Conservation (phyloP, 129 eudicot genomes). For the Chrysanthemum lavandulifolium region DNA sequence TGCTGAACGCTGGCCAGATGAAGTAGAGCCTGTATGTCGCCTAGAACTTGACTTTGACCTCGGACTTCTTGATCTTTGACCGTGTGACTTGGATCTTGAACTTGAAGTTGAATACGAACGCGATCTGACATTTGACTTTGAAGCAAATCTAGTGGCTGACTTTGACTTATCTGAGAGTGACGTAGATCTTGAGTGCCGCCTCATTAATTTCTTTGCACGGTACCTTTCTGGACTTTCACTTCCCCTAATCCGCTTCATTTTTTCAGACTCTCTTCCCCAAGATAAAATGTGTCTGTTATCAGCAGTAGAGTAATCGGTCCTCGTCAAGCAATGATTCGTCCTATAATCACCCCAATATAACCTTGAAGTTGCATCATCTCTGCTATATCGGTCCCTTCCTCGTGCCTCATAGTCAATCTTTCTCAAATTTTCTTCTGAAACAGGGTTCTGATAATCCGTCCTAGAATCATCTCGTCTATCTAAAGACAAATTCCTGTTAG, state of each 20-base stretch:
- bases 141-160: background rate
- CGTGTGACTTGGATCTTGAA: background rate
- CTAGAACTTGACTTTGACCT: background rate
- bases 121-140: background rate
- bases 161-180: background rate
- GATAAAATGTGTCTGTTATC: background rate
- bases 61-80: background rate
- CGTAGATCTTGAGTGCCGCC: background rate
- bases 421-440: background rate
- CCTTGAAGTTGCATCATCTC: background rate
- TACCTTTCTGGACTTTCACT: background rate
- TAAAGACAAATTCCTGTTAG: background rate
- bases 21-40: background rate
- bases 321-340: background rate
- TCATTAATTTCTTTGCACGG: background rate
- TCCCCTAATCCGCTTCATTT: background rate
- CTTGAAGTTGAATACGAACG: background rate
- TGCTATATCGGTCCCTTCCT: background rate
- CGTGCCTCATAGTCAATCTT: background rate
- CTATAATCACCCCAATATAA: background rate
- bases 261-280: background rate
- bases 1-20: background rate
- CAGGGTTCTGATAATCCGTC: background rate
- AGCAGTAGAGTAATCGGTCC: background rate
- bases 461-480: background rate